phyloP scores from a whole-genome alignment of 2,329 filamentous ascomycete genomes.

The Colletotrichum sp. region DNA sequence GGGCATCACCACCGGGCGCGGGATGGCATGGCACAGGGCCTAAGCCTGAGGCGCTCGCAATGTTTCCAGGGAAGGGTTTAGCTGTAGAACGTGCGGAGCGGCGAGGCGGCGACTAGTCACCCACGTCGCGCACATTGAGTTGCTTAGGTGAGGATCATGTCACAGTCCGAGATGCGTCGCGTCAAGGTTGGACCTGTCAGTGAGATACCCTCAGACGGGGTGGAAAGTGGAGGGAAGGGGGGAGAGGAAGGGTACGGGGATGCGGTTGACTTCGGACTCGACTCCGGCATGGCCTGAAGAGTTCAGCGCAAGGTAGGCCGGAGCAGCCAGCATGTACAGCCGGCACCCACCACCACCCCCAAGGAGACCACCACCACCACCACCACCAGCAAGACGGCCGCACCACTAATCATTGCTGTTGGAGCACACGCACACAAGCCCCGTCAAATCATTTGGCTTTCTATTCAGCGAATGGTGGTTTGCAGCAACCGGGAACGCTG shows the following conservation, averaged over 20 bases:
- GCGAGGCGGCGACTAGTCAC: constrained; percentile 6
- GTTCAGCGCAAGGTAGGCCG: neutral
- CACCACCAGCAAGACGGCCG: neutral
- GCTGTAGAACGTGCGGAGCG: constrained; percentile 9
- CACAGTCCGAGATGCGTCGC: constrained; percentile 5
- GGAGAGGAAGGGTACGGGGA: constrained; percentile 16
- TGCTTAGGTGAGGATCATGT: constrained; percentile 21
- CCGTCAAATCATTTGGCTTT: neutral
- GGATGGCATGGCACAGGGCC: constrained; percentile 1
- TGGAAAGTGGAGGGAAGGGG: constrained; percentile 23
- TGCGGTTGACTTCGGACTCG: constrained; percentile 27
- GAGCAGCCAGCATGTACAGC: neutral
- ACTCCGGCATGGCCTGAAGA: constrained; percentile 24
- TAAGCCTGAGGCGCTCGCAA: constrained; percentile 14
- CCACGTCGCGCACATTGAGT: constrained; percentile 5
- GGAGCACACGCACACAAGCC: neutral
- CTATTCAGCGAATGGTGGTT: neutral
- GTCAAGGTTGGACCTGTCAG: constrained; percentile 18
- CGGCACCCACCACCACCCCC: neutral
- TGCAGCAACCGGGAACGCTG: neutral
- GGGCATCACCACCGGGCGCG: neutral
- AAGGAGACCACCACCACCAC: neutral
- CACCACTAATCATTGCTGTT: neutral
- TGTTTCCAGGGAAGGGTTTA: constrained; percentile 19
- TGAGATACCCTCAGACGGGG: constrained; percentile 12